Base-by-base conservation (phyloP, 1,284 basidiomycete genomes). In the Neotropicomus parvogracilis region DNA sequence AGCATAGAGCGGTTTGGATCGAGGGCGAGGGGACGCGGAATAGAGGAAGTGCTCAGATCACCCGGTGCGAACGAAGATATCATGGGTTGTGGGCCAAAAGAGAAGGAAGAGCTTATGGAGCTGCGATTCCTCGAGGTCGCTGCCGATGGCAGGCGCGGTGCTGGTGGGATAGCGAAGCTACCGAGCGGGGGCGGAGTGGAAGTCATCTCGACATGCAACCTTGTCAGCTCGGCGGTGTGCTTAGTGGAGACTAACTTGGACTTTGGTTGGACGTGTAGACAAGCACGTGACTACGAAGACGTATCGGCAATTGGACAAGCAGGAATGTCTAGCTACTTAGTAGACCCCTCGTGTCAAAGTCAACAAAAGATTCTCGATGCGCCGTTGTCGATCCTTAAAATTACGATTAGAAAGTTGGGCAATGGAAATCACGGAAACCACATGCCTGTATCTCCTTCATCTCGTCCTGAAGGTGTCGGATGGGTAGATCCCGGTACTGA, bases 51-150 rank as follows among this genome's bases (percentile, higher is more conserved):
- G 60, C 78, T 81, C 19, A 76, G 69, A 58, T 83, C 81, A 8
- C 74, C 75, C 49, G 79, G 80, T 40, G 78, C 69, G 54, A 83
- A 81, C 0, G 83, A 83, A 61, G 85, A 79, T 29, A 87, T 74
- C 19, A 89, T 75, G 14, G 79, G 77, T 57, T 85, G 81, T 13
- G 88, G 88, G 20, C 83, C 86, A 59, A 89, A 87, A 1, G 88
- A 90, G 71, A 91, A 91, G 5, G 87, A 87, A 12, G 84, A 84
- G 58, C 84, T 83, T 35, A 91, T 77, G 8, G 87, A 89, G 44
- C 75, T 75, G 41, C 83, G 76, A 49, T 66, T 65, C 48, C 64
- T 68, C 29, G 65, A 66, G 7, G 59, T 54, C 34, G 54, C 40
- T 10, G 66, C 46, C 14, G 67, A 66, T 20, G 63, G 59, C 17